phyloP scores from a whole-genome alignment of 768 basidiomycete genomes.

The Tylopilus sp. region DNA sequence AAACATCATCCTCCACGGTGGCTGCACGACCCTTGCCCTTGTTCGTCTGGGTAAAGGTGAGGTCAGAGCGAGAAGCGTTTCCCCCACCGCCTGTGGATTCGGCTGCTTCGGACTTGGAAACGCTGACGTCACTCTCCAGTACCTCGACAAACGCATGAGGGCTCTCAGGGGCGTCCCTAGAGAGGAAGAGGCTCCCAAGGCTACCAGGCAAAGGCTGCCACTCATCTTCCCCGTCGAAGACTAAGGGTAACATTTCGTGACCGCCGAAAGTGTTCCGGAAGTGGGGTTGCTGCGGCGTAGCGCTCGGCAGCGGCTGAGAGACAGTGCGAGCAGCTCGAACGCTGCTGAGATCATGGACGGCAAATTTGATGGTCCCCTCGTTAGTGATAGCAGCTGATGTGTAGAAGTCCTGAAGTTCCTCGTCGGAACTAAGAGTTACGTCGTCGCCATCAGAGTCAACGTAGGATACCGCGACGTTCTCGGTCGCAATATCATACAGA shows the following conservation, averaged over 20 bases:
- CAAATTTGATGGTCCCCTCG: constrained; percentile 48
- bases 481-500: constrained; percentile 54
- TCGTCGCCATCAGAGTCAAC: constrained; percentile 70
- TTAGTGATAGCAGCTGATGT: constrained; percentile 26
- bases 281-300: constrained; percentile 32
- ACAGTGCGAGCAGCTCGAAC: constrained; percentile 34
- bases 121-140: constrained; percentile 41
- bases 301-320: constrained; percentile 31
- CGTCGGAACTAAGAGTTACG: constrained; percentile 72
- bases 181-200: constrained; percentile 41
- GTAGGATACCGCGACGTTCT: constrained; percentile 66
- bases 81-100: constrained; percentile 35
- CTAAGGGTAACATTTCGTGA: constrained; percentile 41
- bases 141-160: constrained; percentile 67
- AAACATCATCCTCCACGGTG: constrained; percentile 32
- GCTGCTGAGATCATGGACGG: constrained; percentile 53
- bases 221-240: constrained; percentile 52
- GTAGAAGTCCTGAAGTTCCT: constrained; percentile 77
- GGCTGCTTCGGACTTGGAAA: constrained; percentile 29
- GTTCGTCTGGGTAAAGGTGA: constrained; percentile 20
- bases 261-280: constrained; percentile 63
- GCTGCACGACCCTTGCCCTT: constrained; percentile 41
- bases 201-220: constrained; percentile 57
- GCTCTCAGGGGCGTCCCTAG: constrained; percentile 33
- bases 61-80: constrained; percentile 28